Conservation (phyloP, 768 basidiomycete genomes). For the Multifurca ochricompacta region DNA sequence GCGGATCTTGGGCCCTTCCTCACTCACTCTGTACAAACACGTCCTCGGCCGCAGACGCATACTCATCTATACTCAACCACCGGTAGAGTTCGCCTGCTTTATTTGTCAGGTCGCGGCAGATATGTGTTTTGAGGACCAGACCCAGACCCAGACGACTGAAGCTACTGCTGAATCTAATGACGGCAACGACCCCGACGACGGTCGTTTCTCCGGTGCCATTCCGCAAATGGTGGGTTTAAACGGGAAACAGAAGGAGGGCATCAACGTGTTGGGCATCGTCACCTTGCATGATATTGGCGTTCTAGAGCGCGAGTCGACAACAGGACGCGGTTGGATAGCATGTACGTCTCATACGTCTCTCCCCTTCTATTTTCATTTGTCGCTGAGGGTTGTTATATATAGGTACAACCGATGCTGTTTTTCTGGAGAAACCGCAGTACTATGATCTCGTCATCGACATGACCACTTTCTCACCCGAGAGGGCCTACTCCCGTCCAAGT, state of each 20-base stretch:
- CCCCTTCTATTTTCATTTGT: background rate
- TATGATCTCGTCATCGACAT: constrained; percentile 81
- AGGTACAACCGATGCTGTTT: constrained; percentile 80
- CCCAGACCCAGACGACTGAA: no score
- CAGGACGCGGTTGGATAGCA: constrained; percentile 74
- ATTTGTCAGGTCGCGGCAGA: constrained; percentile 57
- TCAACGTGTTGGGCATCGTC: constrained; percentile 71
- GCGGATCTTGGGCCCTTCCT: constrained; percentile 70
- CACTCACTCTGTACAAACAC: constrained; percentile 72
- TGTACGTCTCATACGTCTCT: constrained; percentile 38
- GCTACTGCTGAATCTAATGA: no score
- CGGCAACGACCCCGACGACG: no score
- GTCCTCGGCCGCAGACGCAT: constrained; percentile 65
- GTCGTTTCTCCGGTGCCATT: no score
- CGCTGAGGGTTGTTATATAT: background rate
- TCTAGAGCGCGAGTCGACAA: constrained; percentile 46
- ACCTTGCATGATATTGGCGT: constrained; percentile 67
- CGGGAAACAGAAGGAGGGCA: constrained; percentile 41
- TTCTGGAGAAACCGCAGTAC: constrained; percentile 68
- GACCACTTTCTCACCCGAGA: constrained; percentile 55
- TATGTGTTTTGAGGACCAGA: constrained; percentile 45
- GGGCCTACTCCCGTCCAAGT: constrained; percentile 44
- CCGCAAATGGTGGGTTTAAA: no score
- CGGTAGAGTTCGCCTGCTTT: constrained; percentile 72
- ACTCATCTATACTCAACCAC: constrained; percentile 73